Evolutionary conservation across 495 filamentous ascomycete species (phyloP), one percentile per base, ranked within the genome.

Genomic region (Hypoxylon perforatum): DNA sequence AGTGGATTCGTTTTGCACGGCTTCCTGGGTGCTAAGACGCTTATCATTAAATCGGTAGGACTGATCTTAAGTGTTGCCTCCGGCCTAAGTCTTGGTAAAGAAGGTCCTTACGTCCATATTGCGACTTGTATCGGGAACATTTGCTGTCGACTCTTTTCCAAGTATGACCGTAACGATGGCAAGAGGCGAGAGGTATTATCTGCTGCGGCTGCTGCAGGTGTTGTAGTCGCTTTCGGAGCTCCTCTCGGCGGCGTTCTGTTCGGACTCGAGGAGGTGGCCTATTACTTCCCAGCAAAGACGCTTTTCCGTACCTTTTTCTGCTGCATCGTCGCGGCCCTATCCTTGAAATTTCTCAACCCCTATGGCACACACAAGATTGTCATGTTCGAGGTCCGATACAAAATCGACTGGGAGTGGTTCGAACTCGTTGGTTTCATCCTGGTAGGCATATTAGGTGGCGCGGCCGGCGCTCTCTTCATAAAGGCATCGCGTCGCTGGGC

Each of bases 231-330:
- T 18, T 98, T 98, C 75, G 94, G 94, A 22, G 93, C 94, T 1
- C 94, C 94, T 10, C 90, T 97, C 50, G 92, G 92, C 9, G 94
- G 94, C 36, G 94, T 98, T 12, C 84, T 98, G 7, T 98, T 98
- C 75, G 92, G 93, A 55, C 78, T 98, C 21, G 94, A 98, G 77
- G 94, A 98, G 83, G 92, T 97, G 22, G 85, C 90, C 75, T 99
- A 99, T 76, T 99, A 97, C 74, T 97, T 97, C 76, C 95, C 94
- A 3, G 91, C 95, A n/a, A 98, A 99, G 78, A 97, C 94, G 2
- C 86, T 99, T 3, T 99, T 99, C 80, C 84, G 95, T 38, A 99
- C 95, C 1, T 98, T 99, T 81, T 99, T 97, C 78, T 97, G 93
- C 77, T 99, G 94, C 77, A 98, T 98, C 70, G 91, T 86, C 1